phyloP scores from a whole-genome alignment of 2,329 filamentous ascomycete genomes.

The Fusarium compactum region DNA sequence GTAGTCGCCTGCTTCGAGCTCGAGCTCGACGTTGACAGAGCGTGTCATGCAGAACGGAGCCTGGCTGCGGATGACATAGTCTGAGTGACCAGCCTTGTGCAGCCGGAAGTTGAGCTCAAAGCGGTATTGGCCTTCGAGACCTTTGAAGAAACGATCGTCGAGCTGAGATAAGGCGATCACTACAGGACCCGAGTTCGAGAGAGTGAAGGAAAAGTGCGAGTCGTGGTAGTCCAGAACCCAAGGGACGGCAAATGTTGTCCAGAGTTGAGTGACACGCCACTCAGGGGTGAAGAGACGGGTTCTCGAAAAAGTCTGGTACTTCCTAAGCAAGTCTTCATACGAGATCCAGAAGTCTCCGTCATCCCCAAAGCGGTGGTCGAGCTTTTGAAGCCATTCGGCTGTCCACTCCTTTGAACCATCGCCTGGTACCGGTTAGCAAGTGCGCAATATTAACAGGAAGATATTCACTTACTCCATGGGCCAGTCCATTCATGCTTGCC shows the following conservation, averaged over 20 bases:
- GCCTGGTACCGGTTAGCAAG: conserved; percentile 49
- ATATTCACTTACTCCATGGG: conserved; percentile 69
- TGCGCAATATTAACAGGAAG: accelerated
- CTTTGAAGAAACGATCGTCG: conserved; percentile 68
- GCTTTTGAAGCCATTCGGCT: conserved; percentile 78
- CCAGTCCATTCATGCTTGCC: conserved; percentile 85
- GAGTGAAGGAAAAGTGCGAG: conserved; percentile 63
- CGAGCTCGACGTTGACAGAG: conserved; percentile 81
- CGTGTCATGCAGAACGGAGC: conserved; percentile 72
- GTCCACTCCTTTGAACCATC: conserved; percentile 90
- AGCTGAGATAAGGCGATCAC: conserved; percentile 70
- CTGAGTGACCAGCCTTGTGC: conserved; percentile 62
- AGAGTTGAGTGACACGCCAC: conserved; percentile 63
- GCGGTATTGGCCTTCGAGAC: conserved; percentile 67
- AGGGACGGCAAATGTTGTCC: conserved; percentile 66
- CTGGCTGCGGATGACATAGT: conserved; percentile 68
- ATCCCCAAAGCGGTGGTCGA: conserved; percentile 80
- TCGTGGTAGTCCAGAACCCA: conserved; percentile 69
- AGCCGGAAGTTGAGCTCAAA: conserved; percentile 68
- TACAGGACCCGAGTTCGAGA: conserved; percentile 62
- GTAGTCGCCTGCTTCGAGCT: conserved; percentile 80
- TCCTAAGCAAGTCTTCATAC: conserved; percentile 69
- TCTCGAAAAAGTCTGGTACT: conserved; percentile 69
- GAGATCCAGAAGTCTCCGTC: conserved; percentile 76
- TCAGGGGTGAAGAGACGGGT: conserved; percentile 68